Evolutionary conservation across 352 stramenopile species (phyloP), one percentile per base, ranked within the genome.

Genomic region (Pythium brassicae): DNA sequence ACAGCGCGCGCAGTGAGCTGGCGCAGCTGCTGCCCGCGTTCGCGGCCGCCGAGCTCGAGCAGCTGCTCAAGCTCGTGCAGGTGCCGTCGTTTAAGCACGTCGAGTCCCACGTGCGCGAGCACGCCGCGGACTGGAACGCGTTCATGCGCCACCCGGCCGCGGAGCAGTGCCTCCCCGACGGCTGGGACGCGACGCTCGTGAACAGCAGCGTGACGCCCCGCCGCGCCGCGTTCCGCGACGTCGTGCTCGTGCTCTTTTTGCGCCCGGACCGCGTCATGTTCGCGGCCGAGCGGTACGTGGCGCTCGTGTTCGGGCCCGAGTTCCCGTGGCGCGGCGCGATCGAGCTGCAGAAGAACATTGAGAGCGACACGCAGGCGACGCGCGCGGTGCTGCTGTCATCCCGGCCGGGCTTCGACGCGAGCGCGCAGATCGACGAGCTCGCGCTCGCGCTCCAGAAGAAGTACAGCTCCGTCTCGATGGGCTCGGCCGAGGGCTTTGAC

Each of bases 381-480:
- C 77, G 92, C 43, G 97, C 95, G n/a, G 76, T 99, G 23, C 68
- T 99, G 50, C 74, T 99, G 26, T 99, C 96, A 63, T 99, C 96
- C 53, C 97, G 96, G 43, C 91, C 95, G 12, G 97, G 97, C 29
- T 98, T 99, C 61, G 98, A 99, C 72, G 97, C 98, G 25, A 99
- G 94, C 68, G 82, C 91, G 19, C 90, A 97, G 59, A 96, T 99
- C 56, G 96, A 99, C 59, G 81, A 95, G 20, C 88, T 99, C 39
- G 96, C 97, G 4, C 71, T 72, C 17, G 76, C 82, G 47, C 62
- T 96, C 55, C 77, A 91, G 46, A 98, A 97, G 66, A 96, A 97
- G 53, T 92, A 99, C 54, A 83, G 93, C 50, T 96, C 91, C 22
- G 94, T 99, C 23, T 97, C 98, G 1, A 99, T 99, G 96, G 98